Percentiles rank a stretch among this genome's conserved stretches.
Conservation (phyloP, 1,139 yeast genomes). For the Candida dubliniensis region DNA sequence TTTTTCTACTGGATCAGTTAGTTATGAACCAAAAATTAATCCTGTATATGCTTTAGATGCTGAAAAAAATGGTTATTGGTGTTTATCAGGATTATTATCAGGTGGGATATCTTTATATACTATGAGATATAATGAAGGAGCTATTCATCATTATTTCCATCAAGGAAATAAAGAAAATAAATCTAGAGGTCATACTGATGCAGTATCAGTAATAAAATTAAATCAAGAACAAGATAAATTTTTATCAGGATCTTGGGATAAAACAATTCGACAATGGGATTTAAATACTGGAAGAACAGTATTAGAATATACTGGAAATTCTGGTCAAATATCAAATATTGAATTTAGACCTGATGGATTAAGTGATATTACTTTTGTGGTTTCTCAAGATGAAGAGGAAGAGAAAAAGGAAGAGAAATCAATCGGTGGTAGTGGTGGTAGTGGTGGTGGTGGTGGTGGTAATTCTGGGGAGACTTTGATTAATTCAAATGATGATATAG, state of each 20-base stretch:
- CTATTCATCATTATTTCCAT: conserved; percentile 71
- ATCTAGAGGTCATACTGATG: conserved; percentile 56
- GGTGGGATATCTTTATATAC: conserved; percentile 91
- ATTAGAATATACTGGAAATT: conserved; percentile 49
- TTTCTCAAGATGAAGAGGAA: conserved; percentile 8
- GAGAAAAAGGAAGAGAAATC: conserved; percentile 15
- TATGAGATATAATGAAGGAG: conserved; percentile 81
- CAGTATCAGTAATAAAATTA: conserved; percentile 71
- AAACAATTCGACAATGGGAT: conserved; percentile 79
- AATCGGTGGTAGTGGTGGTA: too few relatives aligned
- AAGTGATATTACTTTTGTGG: conserved; percentile 27
- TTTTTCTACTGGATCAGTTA: conserved; percentile 39
- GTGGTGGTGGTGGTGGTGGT: too few relatives aligned
- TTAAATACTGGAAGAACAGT: conserved; percentile 65
- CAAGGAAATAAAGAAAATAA: conserved; percentile 26
- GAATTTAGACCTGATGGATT: conserved; percentile 79
- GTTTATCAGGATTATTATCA: conserved; percentile 73
- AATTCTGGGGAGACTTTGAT: not conserved
- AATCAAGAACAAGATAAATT: conserved; percentile 61
- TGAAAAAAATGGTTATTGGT: conserved; percentile 81
- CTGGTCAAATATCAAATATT: conserved; percentile 79
- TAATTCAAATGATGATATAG: conserved; percentile 54
- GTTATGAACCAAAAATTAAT: conserved; percentile 67
- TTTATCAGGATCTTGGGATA: conserved; percentile 91
- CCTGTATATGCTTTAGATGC: conserved; percentile 89